A percentile compares a stretch with the other conserved stretches of the same genome.
These are phyloP conservation scores for Colletotrichum neosansevieriae DNA, from an alignment of 2,329 filamentous ascomycete genomes.

Conservation along the genomic window DNA sequence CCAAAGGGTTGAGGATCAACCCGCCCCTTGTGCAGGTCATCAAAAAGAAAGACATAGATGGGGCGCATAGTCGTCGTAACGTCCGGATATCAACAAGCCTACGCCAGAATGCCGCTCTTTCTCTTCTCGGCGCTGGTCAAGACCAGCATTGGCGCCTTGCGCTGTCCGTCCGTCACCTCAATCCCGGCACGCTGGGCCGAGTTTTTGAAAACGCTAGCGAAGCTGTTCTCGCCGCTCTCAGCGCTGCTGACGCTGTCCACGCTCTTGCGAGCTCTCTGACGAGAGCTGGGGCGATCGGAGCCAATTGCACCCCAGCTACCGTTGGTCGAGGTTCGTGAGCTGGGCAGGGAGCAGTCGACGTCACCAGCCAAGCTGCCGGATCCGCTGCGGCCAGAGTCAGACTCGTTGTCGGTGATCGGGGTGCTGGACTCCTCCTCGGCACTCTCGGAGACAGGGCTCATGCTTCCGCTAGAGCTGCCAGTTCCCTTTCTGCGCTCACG, in stretches of 20 bases:
- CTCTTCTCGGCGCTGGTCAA: slow-evolving; percentile 92
- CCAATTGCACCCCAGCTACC: slow-evolving; percentile 84
- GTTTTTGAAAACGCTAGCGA: slow-evolving; percentile 75
- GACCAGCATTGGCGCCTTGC: slow-evolving; percentile 88
- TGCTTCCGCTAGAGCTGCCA: slow-evolving; percentile 78
- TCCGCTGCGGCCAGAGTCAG: slow-evolving; percentile 77
- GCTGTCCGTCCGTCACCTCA: slow-evolving; percentile 71
- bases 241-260: slow-evolving; percentile 76
- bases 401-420: slow-evolving; percentile 79
- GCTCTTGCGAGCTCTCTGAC: slow-evolving; percentile 73
- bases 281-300: slow-evolving; percentile 82
- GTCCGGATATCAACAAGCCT: slow-evolving; percentile 30
- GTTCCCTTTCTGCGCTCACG: slow-evolving; percentile 86
- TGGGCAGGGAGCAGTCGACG: slow-evolving; percentile 74
- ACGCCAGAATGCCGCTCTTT: slow-evolving; percentile 68
- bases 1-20: slow-evolving; percentile 38
- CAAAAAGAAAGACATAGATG: slow-evolving; percentile 40
- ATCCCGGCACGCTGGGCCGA: slow-evolving; percentile 64
- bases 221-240: slow-evolving; percentile 67
- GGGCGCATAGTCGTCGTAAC: slow-evolving; percentile 42
- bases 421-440: slow-evolving; percentile 73
- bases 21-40: slow-evolving; percentile 37
- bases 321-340: slow-evolving; percentile 81
- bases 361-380: slow-evolving; percentile 86
- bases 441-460: slow-evolving; percentile 90